Base-by-base conservation (phyloP, 2,329 filamentous ascomycete species). In the Ceratocystis alfenasii region DNA sequence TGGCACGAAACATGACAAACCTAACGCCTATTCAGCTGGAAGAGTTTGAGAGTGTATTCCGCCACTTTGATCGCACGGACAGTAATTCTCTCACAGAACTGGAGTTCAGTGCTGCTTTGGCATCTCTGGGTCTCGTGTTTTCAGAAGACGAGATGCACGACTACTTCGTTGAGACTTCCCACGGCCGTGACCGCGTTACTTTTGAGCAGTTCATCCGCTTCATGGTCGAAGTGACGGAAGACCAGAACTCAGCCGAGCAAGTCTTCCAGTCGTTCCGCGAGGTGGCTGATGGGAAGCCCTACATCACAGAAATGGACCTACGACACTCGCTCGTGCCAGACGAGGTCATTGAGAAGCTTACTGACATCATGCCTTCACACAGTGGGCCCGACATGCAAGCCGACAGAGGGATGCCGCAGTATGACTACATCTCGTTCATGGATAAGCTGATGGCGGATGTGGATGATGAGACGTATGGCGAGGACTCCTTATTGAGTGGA, bases 191-290 rank as follows among this genome's bases (percentile, higher is more conserved):
- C 75, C 84, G 88, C 70, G 94, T 99, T 63, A 94, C 89, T 3
- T 99, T 99, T 73, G 94, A 99, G 78, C 93, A 97, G 76, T 99
- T 99, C 74, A 99, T 99, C 74, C 87, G 90, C 48, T 99, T 99
- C 81, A 99, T 99, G 94, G 94, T 99, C 61, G 90, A 95, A 71
- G 94, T 96, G 62, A 99, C 94, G 12, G 94, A 99, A 76, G 94
- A 99, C 74, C 94, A 99, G 77, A 96, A 99, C 75, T 96, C 92
- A 3, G 94, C 94, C 12, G 94, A 97, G 76, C 94, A 99, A 75
- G 94, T 99, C 4, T 97, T 94, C 79, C 93, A 99, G 77, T 95
- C 89, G 69, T 99, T 99, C 83, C 86, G 87, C 67, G 94, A 99
- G 76, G 94, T 99, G 59, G 94, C 94, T 20, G 94, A 99, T 78